A percentile compares a stretch with the other conserved stretches of the same genome.
Evolutionary conservation across 2,329 filamentous ascomycete species (phyloP).

Genomic region (Diaporthe vexans): DNA sequence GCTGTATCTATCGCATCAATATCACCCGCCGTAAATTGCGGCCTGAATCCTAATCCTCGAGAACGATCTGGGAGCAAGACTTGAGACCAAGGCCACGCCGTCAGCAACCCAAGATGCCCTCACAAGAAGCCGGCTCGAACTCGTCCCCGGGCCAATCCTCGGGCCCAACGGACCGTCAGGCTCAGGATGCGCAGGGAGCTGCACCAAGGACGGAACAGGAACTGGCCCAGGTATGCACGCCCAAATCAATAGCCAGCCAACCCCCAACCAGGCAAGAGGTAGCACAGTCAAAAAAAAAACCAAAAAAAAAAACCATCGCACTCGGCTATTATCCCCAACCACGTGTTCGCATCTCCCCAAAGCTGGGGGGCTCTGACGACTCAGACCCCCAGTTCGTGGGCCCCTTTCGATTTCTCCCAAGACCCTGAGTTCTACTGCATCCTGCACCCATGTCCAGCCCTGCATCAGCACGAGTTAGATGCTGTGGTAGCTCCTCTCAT

Average conservation of each 20-base stretch:
- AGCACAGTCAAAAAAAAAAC: background rate
- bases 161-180: slow-evolving; percentile 6
- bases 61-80: background rate
- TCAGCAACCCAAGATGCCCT: slow-evolving; percentile 28
- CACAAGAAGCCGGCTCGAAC: slow-evolving; percentile 30
- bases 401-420: background rate
- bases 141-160: slow-evolving; percentile 19
- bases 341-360: slow-evolving; percentile 13
- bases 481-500: background rate
- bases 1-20: slow-evolving; percentile 7
- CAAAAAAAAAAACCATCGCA: background rate
- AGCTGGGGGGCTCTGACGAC: background rate
- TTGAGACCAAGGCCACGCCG: too few relatives aligned
- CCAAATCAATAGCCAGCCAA: background rate
- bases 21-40: background rate
- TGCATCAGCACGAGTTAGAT: slow-evolving; percentile 8
- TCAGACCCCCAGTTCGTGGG: slow-evolving; percentile 18
- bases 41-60: too few relatives aligned
- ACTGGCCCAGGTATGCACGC: slow-evolving; percentile 37
- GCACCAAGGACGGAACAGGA: slow-evolving; percentile 38
- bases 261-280: background rate
- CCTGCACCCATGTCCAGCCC: background rate
- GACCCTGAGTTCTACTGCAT: background rate
- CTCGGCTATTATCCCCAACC: slow-evolving; percentile 16
- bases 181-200: slow-evolving; percentile 6